These are phyloP conservation scores for Tulasnella calospora DNA, from an alignment of 768 basidiomycete species.

Conservation along the genomic window DNA sequence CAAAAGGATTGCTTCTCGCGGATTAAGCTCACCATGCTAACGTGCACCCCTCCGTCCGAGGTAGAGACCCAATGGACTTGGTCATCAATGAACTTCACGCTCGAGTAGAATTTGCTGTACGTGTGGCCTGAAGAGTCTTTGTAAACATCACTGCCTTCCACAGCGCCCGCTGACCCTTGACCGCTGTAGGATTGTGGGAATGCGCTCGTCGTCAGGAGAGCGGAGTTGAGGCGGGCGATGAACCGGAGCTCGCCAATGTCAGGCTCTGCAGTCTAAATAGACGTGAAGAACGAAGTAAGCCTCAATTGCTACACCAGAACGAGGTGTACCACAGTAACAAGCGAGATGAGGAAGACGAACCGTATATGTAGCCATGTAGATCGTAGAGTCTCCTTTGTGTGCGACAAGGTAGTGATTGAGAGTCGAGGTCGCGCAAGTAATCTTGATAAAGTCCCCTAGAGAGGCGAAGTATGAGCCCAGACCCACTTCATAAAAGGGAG, in stretches of 20 bases:
- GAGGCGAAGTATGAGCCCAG: neutral
- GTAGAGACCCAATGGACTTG: constrained; percentile 50
- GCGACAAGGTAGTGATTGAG: constrained; percentile 47
- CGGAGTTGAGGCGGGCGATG: constrained; percentile 44
- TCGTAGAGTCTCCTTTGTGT: constrained; percentile 43
- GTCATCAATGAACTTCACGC: constrained; percentile 47
- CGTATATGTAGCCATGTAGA: constrained; percentile 45
- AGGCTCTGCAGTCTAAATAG: neutral
- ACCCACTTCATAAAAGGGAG: neutral
- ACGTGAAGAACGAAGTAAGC: neutral
- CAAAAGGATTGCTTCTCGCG: too few species aligned
- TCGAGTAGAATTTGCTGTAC: constrained; percentile 42
- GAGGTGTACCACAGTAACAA: neutral
- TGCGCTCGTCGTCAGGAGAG: constrained; percentile 43
- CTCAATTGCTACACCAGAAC: neutral
- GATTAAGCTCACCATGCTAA: neutral
- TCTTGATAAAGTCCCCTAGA: constrained; percentile 12
- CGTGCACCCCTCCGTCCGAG: constrained; percentile 40
- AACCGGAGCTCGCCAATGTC: constrained; percentile 47
- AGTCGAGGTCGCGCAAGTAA: constrained; percentile 9
- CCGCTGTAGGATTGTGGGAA: constrained; percentile 42
- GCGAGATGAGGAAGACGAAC: neutral
- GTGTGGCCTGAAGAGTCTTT: constrained; percentile 43
- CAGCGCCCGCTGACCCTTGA: constrained; percentile 38
- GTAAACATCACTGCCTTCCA: constrained; percentile 49